Evolutionary conservation across 2,329 filamentous ascomycete genomes (phyloP), one percentile per base, ranked within the genome.

Genomic region (Phyllosticta citriasiana): DNA sequence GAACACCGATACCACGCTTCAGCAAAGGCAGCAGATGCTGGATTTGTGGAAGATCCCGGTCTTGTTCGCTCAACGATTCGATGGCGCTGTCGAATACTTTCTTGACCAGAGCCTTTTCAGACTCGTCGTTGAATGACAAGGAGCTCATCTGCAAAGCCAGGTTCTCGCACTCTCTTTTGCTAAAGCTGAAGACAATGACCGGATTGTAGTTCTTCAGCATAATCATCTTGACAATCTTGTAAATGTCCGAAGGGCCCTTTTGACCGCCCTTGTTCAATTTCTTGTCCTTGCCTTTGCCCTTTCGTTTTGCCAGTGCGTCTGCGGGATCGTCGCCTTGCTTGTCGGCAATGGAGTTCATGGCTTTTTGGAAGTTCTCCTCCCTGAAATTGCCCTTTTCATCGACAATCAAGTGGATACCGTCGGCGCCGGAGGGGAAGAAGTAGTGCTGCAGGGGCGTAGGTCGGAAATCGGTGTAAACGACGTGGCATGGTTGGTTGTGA

Each of bases 181-280:
- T 97, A 79, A 99, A 99, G 76, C 93, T 97, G 83, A 99, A 99
- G 50, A 99, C 91, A 72, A 99, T 99, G 68, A 97, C 94, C 0
- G 94, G 94, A 70, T 99, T 97, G 77, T 94, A 95, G 72, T 89
- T 94, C 78, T 92, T 96, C 76, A 90, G 83, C 87, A 99, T 96
- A 67, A 97, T 96, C 94, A 99, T 99, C 75, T 89, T 89, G 66
- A 99, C 89, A 69, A 99, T 96, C 80, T 97, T 97, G 79, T 91
- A 91, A 64, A 99, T 96, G 75, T 99, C 94, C 1, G 85, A 86
- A 14, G 84, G 78, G 5, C 71, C 72, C 24, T 83, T 82, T 59
- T 80, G 82, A n/a, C 89, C 89, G 57, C 91, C 91, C 76, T 95
- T 97, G 75, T 93, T 91, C 3, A 85, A 86, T 76, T 88, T 93